Percentiles rank a stretch among this genome's conserved stretches.
Evolutionary conservation across 2,329 filamentous ascomycete species (phyloP).

Genomic region (Aureobasidium vineae): DNA sequence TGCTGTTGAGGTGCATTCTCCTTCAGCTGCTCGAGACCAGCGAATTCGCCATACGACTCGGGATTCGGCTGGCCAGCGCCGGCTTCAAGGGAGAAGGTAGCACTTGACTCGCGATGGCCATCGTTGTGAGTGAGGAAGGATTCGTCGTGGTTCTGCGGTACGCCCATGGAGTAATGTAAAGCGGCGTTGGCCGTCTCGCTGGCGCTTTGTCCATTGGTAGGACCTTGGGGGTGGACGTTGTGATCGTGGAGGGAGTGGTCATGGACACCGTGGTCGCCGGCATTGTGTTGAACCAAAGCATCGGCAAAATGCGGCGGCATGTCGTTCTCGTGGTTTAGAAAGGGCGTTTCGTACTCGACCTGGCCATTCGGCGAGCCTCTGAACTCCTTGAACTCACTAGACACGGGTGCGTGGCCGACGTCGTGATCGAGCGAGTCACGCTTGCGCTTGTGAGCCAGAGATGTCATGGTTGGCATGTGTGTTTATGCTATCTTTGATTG

Average conservation of each 20-base stretch:
- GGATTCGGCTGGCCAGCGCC: constrained; percentile 26
- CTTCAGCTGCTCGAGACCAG: constrained; percentile 27
- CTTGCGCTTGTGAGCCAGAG: constrained; percentile 46
- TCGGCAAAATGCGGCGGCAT: constrained; percentile 43
- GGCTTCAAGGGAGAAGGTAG: constrained; percentile 28
- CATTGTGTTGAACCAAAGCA: constrained; percentile 37
- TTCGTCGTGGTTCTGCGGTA: constrained; percentile 56
- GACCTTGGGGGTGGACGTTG: constrained; percentile 28
- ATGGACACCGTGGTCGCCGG: constrained; percentile 30
- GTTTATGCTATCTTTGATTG: not conserved
- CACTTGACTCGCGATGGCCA: constrained; percentile 26
- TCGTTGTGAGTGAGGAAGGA: constrained; percentile 45
- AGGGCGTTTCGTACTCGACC: constrained; percentile 36
- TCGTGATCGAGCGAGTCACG: constrained; percentile 48
- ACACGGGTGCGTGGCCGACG: constrained; percentile 37
- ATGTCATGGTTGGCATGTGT: constrained; percentile 30
- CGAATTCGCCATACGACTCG: constrained; percentile 30
- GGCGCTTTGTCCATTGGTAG: constrained; percentile 47
- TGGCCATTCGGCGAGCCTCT: constrained; percentile 31
- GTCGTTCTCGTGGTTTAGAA: constrained; percentile 44
- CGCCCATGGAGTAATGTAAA: constrained; percentile 55
- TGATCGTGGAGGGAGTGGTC: constrained; percentile 35
- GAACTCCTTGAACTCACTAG: constrained; percentile 27
- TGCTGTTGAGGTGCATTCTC: constrained; percentile 40
- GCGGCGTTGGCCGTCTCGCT: constrained; percentile 62